Evolutionary conservation across 768 basidiomycete genomes (phyloP), one percentile per base, ranked within the genome.

Genomic region (Leccinum truebloodii): DNA sequence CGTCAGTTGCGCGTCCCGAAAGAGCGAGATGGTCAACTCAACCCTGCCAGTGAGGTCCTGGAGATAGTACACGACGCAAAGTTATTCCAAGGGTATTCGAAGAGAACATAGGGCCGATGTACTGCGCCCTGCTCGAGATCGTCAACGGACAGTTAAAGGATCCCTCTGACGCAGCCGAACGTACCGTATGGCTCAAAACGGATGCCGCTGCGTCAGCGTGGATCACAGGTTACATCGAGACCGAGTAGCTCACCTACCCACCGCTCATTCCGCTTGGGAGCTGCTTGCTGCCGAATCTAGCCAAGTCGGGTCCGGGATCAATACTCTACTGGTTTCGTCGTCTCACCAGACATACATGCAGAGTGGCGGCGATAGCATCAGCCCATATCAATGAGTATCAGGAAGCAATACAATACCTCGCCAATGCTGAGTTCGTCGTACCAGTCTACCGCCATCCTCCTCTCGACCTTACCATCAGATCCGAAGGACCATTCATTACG

Each of bases 1-100:
- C 78, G 95, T 87, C 44, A 98, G 77, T 49, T 76, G 82, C 10
- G 88, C 94, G 63, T 96, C 92, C 20, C 86, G 82, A 75, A 98
- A 97, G 32, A 98, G 79, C 2, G 90, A 81, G 8, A 95, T 76
- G 22, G 88, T 87, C 32, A 98, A 81, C 65, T 95, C n/a, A n/a
- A n/a, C n/a, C n/a, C n/a, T n/a, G n/a, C n/a, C n/a, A n/a, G n/a
- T n/a, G n/a, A n/a, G n/a, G n/a, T n/a, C n/a, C n/a, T n/a, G n/a
- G n/a, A n/a, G n/a, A n/a, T n/a, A n/a, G n/a, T n/a, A n/a, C n/a
- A n/a, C n/a, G n/a, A n/a, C 89, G 58, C 92, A n/a, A n/a, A n/a
- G 86, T 68, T 30, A 30, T 30, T n/a, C n/a, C n/a, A n/a, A n/a
- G n/a, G n/a, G n/a, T n/a, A n/a, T n/a, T n/a, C n/a, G n/a, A n/a